Evolutionary conservation across 768 basidiomycete species (phyloP).

Genomic region (Tricholoma matsutake): DNA sequence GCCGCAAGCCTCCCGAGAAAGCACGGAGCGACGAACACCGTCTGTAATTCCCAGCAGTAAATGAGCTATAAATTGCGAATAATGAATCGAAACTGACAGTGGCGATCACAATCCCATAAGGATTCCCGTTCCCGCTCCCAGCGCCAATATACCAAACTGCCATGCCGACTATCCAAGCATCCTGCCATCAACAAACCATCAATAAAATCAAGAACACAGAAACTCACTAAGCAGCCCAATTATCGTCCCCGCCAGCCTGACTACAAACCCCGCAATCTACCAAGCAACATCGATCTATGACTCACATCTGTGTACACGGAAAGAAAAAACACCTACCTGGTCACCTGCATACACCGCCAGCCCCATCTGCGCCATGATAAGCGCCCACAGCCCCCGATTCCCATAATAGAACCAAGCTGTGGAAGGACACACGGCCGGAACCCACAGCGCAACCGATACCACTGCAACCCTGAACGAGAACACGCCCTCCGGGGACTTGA

Average conservation of each 20-base stretch:
- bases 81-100: conserved; percentile 24
- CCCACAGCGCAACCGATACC: conserved; percentile 40
- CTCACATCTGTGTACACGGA: neutral
- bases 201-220: neutral
- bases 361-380: conserved; percentile 44
- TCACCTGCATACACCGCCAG: conserved; percentile 43
- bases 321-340: conserved; percentile 28
- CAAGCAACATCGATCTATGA: neutral
- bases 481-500: conserved; percentile 39
- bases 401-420: conserved; percentile 42
- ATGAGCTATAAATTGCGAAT: neutral
- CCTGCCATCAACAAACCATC: neutral
- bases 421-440: conserved; percentile 34
- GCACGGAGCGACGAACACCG: conserved; percentile 33
- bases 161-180: conserved; percentile 30
- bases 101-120: conserved; percentile 41
- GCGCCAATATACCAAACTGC: conserved; percentile 44
- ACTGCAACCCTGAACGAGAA: conserved; percentile 38
- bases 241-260: conserved; percentile 32
- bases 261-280: conserved; percentile 33
- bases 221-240: conserved; percentile 33
- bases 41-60: conserved; percentile 17
- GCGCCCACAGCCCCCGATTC: conserved; percentile 42
- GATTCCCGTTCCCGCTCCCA: conserved; percentile 35
- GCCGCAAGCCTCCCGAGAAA: conserved; percentile 32